A percentile compares a stretch with the other conserved stretches of the same genome.
Conservation (phyloP, 2,329 filamentous ascomycete species). For the Verticillium nubilum region DNA sequence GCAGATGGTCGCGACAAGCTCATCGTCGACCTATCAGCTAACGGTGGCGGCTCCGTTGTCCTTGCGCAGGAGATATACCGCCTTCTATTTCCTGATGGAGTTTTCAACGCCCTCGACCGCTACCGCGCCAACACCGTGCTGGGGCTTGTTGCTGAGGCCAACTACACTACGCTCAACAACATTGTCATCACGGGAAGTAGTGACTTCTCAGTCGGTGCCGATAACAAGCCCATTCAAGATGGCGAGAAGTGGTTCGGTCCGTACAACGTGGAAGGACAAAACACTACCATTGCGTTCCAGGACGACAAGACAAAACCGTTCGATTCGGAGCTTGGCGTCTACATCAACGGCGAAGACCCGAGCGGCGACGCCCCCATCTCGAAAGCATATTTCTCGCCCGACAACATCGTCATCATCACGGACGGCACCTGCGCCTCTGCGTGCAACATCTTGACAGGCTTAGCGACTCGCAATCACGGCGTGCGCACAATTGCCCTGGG, state of each 20-base stretch:
- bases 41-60: constrained; percentile 49
- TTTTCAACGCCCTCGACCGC: constrained; percentile 8
- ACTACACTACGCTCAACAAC: constrained; percentile 14
- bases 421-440: constrained; percentile 56
- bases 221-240: constrained; percentile 24
- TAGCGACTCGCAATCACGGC: constrained; percentile 44
- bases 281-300: constrained; percentile 7
- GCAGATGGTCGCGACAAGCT: constrained; percentile 49
- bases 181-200: neutral
- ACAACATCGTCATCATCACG: constrained; percentile 37
- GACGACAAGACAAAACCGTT: neutral
- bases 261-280: constrained; percentile 1
- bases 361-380: neutral
- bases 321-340: neutral
- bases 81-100: constrained; percentile 25
- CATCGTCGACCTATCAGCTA: constrained; percentile 58
- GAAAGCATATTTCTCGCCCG: constrained; percentile 23
- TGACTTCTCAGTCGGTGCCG: neutral
- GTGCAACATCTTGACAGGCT: constrained; percentile 51
- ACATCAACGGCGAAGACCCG: neutral
- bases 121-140: neutral
- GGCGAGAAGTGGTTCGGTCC: constrained; percentile 4
- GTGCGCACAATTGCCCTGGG: constrained; percentile 54
- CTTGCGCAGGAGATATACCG: constrained; percentile 44
- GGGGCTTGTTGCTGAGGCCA: neutral